Conservation (phyloP, 1,284 basidiomycete genomes). For the Lentinus polychrous region DNA sequence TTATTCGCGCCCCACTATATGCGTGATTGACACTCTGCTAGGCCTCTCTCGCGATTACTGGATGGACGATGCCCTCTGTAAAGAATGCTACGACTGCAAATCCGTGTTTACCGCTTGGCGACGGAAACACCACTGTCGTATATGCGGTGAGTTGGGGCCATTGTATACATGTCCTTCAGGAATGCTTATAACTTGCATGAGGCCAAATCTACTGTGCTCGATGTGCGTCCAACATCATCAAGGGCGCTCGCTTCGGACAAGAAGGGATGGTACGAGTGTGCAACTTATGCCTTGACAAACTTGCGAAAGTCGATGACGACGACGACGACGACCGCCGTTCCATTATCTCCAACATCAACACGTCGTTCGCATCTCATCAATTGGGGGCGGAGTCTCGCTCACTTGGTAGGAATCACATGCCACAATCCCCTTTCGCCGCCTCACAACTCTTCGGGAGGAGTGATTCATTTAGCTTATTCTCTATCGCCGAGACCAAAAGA, state of each 20-base stretch:
- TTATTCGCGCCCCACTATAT: not conserved
- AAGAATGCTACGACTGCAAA: slow-evolving; percentile 93
- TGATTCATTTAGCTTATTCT: slow-evolving; percentile 70
- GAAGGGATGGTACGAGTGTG: slow-evolving; percentile 91
- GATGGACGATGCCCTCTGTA: slow-evolving; percentile 97
- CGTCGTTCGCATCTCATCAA: slow-evolving; percentile 55
- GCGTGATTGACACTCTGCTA: slow-evolving; percentile 24
- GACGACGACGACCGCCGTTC: slow-evolving; percentile 77
- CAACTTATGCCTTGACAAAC: slow-evolving; percentile 89
- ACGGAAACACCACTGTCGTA: slow-evolving; percentile 91
- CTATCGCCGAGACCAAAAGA: slow-evolving; percentile 67
- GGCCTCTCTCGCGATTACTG: slow-evolving; percentile 86
- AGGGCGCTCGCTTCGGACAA: slow-evolving; percentile 89
- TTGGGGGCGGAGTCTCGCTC: slow-evolving; percentile 45
- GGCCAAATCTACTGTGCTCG: slow-evolving; percentile 89
- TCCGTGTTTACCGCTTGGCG: slow-evolving; percentile 89
- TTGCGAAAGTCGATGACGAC: slow-evolving; percentile 68
- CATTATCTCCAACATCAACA: slow-evolving; percentile 58
- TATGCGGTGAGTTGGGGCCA: slow-evolving; percentile 61
- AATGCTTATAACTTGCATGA: slow-evolving; percentile 24
- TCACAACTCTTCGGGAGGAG: slow-evolving; percentile 75
- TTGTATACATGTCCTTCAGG: slow-evolving; percentile 7
- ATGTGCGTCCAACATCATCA: slow-evolving; percentile 96
- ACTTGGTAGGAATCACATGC: slow-evolving; percentile 42
- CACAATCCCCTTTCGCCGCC: slow-evolving; percentile 84